These are phyloP conservation scores for Lagerstroemia fauriei DNA, from an alignment of 441 rosid species.

Conservation along the genomic window DNA sequence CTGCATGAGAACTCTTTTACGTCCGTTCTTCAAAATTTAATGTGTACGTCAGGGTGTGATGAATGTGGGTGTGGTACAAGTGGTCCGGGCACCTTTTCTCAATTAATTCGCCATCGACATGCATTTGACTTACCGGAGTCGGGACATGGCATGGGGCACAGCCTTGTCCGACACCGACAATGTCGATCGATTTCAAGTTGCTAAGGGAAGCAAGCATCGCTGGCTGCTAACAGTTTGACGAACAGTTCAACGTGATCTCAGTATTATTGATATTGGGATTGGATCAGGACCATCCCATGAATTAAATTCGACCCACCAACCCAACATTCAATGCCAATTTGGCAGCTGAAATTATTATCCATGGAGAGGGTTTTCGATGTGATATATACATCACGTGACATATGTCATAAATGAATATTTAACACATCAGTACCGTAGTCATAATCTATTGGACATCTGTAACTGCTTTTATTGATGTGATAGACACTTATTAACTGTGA, in stretches of 20 bases:
- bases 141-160: not conserved
- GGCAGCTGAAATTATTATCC: not conserved
- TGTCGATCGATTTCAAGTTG: not conserved
- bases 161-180: not conserved
- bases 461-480: no score
- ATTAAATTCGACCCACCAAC: conserved; percentile 2
- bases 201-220: not conserved
- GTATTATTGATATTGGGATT: not conserved
- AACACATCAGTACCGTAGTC: no score
- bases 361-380: no score
- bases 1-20: not conserved
- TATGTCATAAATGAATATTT: no score
- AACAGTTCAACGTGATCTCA: not conserved
- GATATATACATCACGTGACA: no score
- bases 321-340: conserved; percentile 1
- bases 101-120: not conserved
- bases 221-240: not conserved
- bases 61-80: not conserved
- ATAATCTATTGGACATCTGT: no score
- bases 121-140: not conserved
- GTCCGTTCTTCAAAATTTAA: not conserved
- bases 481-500: no score
- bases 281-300: not conserved
- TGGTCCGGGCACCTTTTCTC: not conserved
- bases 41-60: not conserved